Evolutionary conservation across 73 alveolate species (phyloP).

Genomic region (Stentor roeselii): DNA sequence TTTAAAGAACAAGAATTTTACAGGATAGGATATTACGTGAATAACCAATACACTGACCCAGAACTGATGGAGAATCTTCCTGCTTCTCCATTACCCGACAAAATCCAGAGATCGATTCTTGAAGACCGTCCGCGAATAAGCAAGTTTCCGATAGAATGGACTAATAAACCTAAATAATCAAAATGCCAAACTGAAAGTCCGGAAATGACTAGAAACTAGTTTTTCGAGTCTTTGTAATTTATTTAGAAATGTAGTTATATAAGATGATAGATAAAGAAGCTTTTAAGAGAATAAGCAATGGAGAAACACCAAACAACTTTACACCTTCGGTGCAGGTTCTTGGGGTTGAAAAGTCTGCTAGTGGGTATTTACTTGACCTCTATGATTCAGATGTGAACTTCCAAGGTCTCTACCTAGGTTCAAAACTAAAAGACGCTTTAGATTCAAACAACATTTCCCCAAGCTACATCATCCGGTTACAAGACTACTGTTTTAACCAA

Average conservation of each 20-base stretch:
- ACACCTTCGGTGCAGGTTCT: not conserved
- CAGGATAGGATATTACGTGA: conserved; percentile 97
- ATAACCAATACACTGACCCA: conserved; percentile 84
- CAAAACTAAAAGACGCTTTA: not conserved
- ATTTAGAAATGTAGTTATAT: no score
- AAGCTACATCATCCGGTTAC: not conserved
- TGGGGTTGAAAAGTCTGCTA: not conserved
- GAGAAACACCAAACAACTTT: not conserved
- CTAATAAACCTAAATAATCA: no score
- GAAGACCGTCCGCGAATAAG: conserved; percentile 95
- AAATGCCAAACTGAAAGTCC: no score
- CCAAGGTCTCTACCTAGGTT: not conserved
- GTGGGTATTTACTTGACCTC: not conserved
- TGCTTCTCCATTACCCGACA: conserved; percentile 62
- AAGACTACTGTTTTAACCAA: not conserved
- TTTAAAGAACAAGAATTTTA: conserved; percentile 90
- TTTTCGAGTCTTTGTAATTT: no score
- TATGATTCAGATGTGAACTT: not conserved
- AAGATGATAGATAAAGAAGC: no score
- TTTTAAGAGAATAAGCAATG: not conserved
- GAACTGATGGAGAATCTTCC: conserved; percentile 95
- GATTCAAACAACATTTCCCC: no score
- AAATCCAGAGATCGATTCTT: conserved; percentile 78
- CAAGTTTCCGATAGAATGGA: conserved; percentile 92
- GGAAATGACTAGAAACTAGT: no score